A percentile compares a stretch with the other conserved stretches of the same genome.
Evolutionary conservation across 1,284 basidiomycete genomes (phyloP).

Genomic region (Testicularia cyperi): DNA sequence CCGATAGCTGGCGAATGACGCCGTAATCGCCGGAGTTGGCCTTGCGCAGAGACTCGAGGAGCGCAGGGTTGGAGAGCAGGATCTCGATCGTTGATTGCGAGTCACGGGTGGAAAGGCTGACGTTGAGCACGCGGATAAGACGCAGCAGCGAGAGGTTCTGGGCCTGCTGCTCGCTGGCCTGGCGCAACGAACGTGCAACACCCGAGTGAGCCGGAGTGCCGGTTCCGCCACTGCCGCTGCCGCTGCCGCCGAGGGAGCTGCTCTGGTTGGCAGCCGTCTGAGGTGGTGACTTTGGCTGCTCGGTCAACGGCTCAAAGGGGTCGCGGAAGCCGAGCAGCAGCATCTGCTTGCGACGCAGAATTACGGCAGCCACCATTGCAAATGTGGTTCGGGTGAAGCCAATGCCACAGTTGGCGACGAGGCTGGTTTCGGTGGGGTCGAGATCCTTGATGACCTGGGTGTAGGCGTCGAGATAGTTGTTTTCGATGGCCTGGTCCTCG

Average conservation of each 20-base stretch:
- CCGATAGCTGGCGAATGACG: conserved; percentile 51
- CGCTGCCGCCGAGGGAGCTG: no score
- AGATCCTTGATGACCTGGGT: conserved; percentile 77
- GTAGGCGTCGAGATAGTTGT: conserved; percentile 77
- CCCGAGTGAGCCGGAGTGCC: conserved; percentile 30
- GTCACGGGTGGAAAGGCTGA: conserved; percentile 65
- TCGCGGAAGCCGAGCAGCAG: conserved; percentile 75
- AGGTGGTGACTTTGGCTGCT: conserved; percentile 21
- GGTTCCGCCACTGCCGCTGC: no score
- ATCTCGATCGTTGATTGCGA: conserved; percentile 48
- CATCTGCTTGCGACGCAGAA: conserved; percentile 83
- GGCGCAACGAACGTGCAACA: conserved; percentile 37
- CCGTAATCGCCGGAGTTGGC: conserved; percentile 57
- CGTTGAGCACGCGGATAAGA: conserved; percentile 80
- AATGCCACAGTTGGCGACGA: conserved; percentile 97
- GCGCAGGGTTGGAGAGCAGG: conserved; percentile 48
- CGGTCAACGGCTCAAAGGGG: conserved; percentile 65
- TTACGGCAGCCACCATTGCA: conserved; percentile 90
- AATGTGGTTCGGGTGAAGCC: conserved; percentile 95
- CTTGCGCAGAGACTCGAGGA: conserved; percentile 51
- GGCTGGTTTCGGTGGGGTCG: conserved; percentile 76
- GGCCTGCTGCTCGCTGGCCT: conserved; percentile 71
- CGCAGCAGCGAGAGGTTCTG: conserved; percentile 77
- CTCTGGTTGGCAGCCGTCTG: conserved; percentile 16
- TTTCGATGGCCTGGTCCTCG: conserved; percentile 56